Conservation (phyloP, 441 rosid genomes). For the Pelargonium myrrhifolium region DNA sequence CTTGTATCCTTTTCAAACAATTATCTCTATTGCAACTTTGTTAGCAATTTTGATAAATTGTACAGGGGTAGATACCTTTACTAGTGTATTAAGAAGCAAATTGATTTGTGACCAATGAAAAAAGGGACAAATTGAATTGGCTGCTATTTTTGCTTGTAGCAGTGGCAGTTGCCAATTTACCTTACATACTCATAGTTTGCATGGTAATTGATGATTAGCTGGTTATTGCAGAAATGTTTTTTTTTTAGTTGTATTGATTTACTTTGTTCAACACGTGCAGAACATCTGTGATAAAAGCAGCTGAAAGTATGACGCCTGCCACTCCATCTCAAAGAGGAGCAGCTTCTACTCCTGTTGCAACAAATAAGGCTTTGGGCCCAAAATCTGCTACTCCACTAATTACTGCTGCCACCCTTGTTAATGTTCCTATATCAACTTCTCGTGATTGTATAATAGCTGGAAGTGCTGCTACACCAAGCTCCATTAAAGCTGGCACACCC, state of each 20-base stretch:
- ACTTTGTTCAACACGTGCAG: slow-evolving; percentile 32
- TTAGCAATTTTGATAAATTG: neutral
- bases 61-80: neutral
- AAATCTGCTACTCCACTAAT: slow-evolving; percentile 15
- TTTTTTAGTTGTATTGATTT: slow-evolving; percentile 5
- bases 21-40: slow-evolving; percentile 8
- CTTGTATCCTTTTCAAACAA: slow-evolving; percentile 3
- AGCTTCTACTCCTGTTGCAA: slow-evolving; percentile 21
- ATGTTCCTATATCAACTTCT: slow-evolving; percentile 18
- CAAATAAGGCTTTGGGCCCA: neutral
- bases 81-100: slow-evolving; percentile 7
- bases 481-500: slow-evolving; percentile 16
- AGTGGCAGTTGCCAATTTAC: neutral
- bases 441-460: slow-evolving; percentile 19
- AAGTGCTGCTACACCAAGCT: slow-evolving; percentile 15
- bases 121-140: neutral
- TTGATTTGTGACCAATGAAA: slow-evolving; percentile 6
- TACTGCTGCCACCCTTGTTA: slow-evolving; percentile 13
- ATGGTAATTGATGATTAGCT: slow-evolving; percentile 1
- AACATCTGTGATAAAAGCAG: slow-evolving; percentile 31
- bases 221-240: neutral
- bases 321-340: slow-evolving; percentile 24
- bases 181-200: neutral
- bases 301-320: slow-evolving; percentile 33
- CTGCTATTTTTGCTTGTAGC: neutral